These are phyloP conservation scores for Pyracantha coccinea DNA, from an alignment of 331 rosid species.

Conservation along the genomic window DNA sequence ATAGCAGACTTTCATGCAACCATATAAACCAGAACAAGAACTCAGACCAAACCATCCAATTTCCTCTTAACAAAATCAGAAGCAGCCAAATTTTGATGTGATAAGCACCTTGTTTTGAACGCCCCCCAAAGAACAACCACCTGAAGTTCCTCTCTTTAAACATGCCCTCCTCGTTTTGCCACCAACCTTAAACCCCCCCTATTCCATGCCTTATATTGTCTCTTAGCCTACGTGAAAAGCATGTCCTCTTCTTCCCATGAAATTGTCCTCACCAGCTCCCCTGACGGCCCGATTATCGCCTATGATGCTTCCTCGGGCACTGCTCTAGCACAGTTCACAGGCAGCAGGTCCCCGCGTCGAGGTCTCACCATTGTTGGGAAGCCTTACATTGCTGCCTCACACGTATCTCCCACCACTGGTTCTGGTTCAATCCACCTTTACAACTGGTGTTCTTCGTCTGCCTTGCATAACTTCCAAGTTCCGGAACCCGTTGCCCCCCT, in stretches of 20 bases:
- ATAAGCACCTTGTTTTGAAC: slow-evolving; percentile 30
- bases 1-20: not conserved
- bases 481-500: slow-evolving; percentile 65
- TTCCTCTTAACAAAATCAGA: slow-evolving; percentile 5
- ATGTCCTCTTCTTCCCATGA: slow-evolving; percentile 35
- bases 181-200: not conserved
- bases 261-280: slow-evolving; percentile 57
- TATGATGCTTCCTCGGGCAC: slow-evolving; percentile 41
- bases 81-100: slow-evolving; percentile 13
- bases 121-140: slow-evolving; percentile 18
- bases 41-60: not conserved
- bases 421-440: slow-evolving; percentile 56
- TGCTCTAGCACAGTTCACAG: slow-evolving; percentile 21
- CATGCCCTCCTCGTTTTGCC: slow-evolving; percentile 17
- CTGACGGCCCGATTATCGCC: slow-evolving; percentile 44
- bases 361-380: slow-evolving; percentile 38
- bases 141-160: not conserved
- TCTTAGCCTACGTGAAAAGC: not conserved
- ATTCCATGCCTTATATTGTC: not conserved
- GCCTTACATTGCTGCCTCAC: slow-evolving; percentile 40
- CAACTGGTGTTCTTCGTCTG: slow-evolving; percentile 47
- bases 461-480: slow-evolving; percentile 35
- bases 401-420: slow-evolving; percentile 44
- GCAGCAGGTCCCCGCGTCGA: slow-evolving; percentile 40
- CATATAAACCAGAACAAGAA: not conserved